Evolutionary conservation across 2,329 filamentous ascomycete genomes (phyloP), one percentile per base, ranked within the genome.

Genomic region (Paraphoma sp.): DNA sequence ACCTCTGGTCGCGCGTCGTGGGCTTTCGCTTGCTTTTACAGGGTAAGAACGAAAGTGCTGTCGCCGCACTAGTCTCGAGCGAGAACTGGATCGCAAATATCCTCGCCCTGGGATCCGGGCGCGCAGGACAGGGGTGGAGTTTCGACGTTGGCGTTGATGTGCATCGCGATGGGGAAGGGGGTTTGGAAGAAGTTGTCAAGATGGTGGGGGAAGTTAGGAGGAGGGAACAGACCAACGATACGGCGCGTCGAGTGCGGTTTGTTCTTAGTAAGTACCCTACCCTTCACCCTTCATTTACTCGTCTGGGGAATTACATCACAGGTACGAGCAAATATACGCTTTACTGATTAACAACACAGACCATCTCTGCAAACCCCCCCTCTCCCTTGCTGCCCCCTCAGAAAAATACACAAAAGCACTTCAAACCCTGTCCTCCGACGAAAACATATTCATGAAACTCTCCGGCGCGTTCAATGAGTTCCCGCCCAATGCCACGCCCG

Each of bases 141-240:
- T 97, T 97, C 73, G 94, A 97, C 73, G 80, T 97, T 0, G 93
- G 91, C 0, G 86, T 97, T 11, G 92, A 97, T 80, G 87, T 90
- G 67, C 86, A 91, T 72, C 82, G 86, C n/a, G 86, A 89, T 29
- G 93, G 92, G 5, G 82, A 88, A 56, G 86, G 84, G 79, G 92
- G 78, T 56, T 53, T 82, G 30, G 74, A 78, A 42, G 57, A 61
- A 1, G 73, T 77, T 10, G 69, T 64, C 1, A 67, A 68, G 48
- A 73, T 79, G 54, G 71, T 81, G 42, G 59, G 67, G 45, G 67
- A 54, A 41, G 86, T 90, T 81, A 60, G 68, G 47, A 50, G 44
- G 23, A 53, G 54, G 45, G 59, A 87, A 6, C 85, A 44, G 9
- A 3, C 23, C 5, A 23, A 23, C 23, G 33, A 36, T 14, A 14